phyloP scores from a whole-genome alignment of 1,139 yeast genomes.

The Pichia sp. region DNA sequence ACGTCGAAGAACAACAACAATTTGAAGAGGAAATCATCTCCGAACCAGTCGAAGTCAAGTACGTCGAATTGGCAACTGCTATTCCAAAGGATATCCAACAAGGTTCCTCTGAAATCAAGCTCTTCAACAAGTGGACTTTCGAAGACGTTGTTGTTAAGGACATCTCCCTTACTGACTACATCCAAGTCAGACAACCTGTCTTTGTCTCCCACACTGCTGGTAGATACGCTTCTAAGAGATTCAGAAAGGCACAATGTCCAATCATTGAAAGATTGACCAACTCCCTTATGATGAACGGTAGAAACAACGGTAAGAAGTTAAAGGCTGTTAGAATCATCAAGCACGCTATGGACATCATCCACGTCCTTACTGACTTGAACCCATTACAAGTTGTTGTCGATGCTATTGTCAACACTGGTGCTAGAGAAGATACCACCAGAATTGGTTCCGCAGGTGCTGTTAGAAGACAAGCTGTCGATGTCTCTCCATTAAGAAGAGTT shows the following conservation, averaged over 20 bases:
- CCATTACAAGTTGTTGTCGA: slow-evolving; percentile 99
- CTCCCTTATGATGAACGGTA: slow-evolving; percentile 99
- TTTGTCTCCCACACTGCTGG: slow-evolving; percentile 99
- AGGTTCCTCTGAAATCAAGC: slow-evolving; percentile 94
- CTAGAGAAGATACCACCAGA: slow-evolving; percentile 99
- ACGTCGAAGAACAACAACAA: slow-evolving; percentile 23
- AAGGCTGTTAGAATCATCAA: slow-evolving; percentile 99
- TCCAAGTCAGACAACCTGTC: slow-evolving; percentile 96
- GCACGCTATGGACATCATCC: slow-evolving; percentile 97
- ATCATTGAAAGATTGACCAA: slow-evolving; percentile 98
- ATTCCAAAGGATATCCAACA: slow-evolving; percentile 96
- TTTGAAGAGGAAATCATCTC: slow-evolving; percentile 19
- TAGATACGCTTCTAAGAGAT: slow-evolving; percentile 99
- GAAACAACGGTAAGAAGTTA: slow-evolving; percentile 99
- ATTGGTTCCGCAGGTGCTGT: slow-evolving; percentile 99
- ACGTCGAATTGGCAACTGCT: slow-evolving; percentile 84
- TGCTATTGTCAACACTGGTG: slow-evolving; percentile 99
- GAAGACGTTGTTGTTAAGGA: slow-evolving; percentile 98
- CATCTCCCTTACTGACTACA: slow-evolving; percentile 96
- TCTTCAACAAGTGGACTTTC: slow-evolving; percentile 99
- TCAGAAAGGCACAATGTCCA: slow-evolving; percentile 99
- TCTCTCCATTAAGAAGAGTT: slow-evolving; percentile 99
- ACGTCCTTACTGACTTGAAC: slow-evolving; percentile 98
- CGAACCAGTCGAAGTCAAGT: slow-evolving; percentile 39
- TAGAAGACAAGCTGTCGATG: slow-evolving; percentile 99